Conservation (phyloP, 2,329 filamentous ascomycete genomes). For the Fusarium sulawesiense region DNA sequence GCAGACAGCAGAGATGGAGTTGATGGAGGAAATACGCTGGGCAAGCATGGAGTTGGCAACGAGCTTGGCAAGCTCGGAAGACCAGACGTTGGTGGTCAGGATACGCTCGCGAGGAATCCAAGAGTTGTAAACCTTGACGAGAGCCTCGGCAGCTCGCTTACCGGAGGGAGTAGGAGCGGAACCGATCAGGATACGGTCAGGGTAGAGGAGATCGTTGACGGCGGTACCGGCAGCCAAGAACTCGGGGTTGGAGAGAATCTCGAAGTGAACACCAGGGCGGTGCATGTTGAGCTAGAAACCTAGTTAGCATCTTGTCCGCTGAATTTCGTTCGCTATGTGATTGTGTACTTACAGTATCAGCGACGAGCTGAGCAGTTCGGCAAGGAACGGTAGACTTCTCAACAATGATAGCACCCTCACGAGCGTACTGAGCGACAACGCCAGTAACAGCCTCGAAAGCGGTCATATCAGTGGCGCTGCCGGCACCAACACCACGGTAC, state of each 20-base stretch:
- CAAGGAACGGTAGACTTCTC: slow-evolving; percentile 87
- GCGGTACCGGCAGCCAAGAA: slow-evolving; percentile 84
- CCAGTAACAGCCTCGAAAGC: slow-evolving; percentile 76
- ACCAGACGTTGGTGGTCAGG: slow-evolving; percentile 79
- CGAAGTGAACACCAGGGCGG: slow-evolving; percentile 73
- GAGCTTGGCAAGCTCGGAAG: slow-evolving; percentile 82
- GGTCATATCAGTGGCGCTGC: slow-evolving; percentile 77
- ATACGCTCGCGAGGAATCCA: slow-evolving; percentile 78
- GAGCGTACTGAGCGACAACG: slow-evolving; percentile 74
- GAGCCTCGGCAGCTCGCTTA: slow-evolving; percentile 68
- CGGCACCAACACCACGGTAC: slow-evolving; percentile 74
- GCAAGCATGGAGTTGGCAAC: slow-evolving; percentile 84
- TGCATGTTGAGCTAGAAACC: slow-evolving; percentile 63
- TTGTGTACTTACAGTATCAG: slow-evolving; percentile 67
- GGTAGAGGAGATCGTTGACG: slow-evolving; percentile 74
- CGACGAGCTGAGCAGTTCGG: slow-evolving; percentile 76
- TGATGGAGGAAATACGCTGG: slow-evolving; percentile 84
- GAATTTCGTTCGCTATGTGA: neutral
- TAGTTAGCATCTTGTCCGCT: slow-evolving; percentile 12
- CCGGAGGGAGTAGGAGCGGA: slow-evolving; percentile 71
- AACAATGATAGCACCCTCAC: slow-evolving; percentile 76
- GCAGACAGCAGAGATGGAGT: slow-evolving; percentile 83
- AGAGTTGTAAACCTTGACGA: slow-evolving; percentile 73
- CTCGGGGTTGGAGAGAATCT: slow-evolving; percentile 84
- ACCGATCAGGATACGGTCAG: slow-evolving; percentile 81